These are phyloP conservation scores for Cladophialophora yegresii DNA, from an alignment of 2,329 filamentous ascomycete genomes.

Conservation along the genomic window DNA sequence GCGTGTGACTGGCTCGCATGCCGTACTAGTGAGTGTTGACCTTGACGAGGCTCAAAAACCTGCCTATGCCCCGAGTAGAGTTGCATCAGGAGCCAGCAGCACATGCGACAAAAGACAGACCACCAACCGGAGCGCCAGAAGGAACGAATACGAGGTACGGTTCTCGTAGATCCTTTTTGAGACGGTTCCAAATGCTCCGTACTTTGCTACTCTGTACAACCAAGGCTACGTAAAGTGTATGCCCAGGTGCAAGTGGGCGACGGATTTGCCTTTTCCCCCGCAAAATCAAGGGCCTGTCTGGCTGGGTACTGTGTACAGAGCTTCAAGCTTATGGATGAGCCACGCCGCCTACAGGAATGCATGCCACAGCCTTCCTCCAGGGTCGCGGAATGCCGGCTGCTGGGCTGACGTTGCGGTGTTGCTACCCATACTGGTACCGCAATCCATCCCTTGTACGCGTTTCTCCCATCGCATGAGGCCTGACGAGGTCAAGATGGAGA, in stretches of 20 bases:
- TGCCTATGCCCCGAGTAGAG: not conserved
- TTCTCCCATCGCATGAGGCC: not conserved
- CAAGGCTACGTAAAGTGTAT: not conserved
- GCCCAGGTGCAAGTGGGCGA: not conserved
- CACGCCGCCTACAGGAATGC: not conserved
- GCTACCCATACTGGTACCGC: not conserved
- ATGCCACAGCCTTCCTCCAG: conserved; percentile 3
- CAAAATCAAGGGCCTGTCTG: not conserved
- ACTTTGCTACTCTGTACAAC: not conserved
- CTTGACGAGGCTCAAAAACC: conserved; percentile 7
- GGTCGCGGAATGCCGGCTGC: not conserved
- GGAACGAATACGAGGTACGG: conserved; percentile 1
- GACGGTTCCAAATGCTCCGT: not conserved
- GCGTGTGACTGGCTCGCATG: not conserved
- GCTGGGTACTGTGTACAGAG: not conserved
- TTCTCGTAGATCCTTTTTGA: not conserved
- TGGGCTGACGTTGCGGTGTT: not conserved
- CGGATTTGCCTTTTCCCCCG: not conserved
- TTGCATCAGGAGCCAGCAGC: not conserved
- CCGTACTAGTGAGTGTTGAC: not conserved
- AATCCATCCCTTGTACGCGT: not conserved
- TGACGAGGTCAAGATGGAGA: too few relatives aligned
- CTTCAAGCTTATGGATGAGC: not conserved
- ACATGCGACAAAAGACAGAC: not conserved
- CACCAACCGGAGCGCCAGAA: not conserved